Base-by-base conservation (phyloP, 2,329 filamentous ascomycete genomes). In the Colletotrichum sp. region DNA sequence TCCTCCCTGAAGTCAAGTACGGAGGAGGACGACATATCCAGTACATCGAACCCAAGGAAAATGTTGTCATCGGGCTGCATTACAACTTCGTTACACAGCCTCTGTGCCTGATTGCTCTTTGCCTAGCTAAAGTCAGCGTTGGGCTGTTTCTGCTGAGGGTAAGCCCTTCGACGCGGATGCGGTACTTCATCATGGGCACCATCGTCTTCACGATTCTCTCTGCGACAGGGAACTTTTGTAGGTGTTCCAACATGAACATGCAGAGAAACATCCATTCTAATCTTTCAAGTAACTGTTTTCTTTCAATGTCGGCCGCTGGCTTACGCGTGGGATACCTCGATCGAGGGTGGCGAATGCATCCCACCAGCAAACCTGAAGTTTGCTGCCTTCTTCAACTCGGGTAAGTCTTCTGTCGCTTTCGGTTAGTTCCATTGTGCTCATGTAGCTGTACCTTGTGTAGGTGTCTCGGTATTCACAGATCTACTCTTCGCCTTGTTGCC, bases 61-160 rank as follows among this genome's bases (percentile, higher is more conserved):
- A 82, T 30, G 65, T 81, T 30, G 36, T 55, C 26, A 78, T 68
- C 4, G 81, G 80, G 1, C 72, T 83, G 7, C 79, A 80, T 59
- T 78, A 82, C 59, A 83, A 83, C 80, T 83, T 83, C 28, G 79
- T 81, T 59, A 83, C 81, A 0, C 81, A 83, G 69, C 81, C 82
- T 4, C 49, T 82, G 26, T 83, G 79, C 18, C 75, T 83, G 5
- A 73, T 82, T n/a, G 78, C 70, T 21, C 71, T 83, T 7, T 79
- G 78, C 49, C 44, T 83, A 16, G 79, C 80, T 13, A 83, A 83
- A 66, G 76, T 83, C 67, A 81, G 80, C 77, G 81, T 83, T 26
- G 81, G 82, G 13, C 30, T 82, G 30, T 83, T 83, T 62, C 72
- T 83, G 9, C 60, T 82, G 75, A 75, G 81, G 9, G 76, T 82